Evolutionary conservation across 78 protist genomes (phyloP).

Genomic region (Paratrimastix pyriformis): DNA sequence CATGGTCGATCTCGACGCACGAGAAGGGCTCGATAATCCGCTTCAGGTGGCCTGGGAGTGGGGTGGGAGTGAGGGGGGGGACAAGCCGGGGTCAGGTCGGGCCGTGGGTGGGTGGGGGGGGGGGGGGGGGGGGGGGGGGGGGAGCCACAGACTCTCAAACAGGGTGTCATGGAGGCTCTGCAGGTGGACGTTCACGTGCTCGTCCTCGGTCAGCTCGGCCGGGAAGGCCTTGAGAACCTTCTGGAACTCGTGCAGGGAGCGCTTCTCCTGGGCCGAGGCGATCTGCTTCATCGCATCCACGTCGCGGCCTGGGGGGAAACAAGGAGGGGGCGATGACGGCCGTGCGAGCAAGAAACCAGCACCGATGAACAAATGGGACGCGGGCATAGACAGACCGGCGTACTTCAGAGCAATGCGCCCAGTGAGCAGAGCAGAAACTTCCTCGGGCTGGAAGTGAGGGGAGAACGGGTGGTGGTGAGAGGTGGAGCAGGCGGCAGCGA

Average conservation of each 20-base stretch:
- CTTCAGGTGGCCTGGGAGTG: neutral
- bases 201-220: neutral
- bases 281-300: neutral
- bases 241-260: neutral
- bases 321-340: neutral
- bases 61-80: too few species aligned
- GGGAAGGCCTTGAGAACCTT: neutral
- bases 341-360: neutral
- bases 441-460: neutral
- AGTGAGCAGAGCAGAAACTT: neutral
- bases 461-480: too few species aligned
- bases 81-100: too few species aligned
- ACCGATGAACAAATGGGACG: neutral
- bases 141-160: too few species aligned
- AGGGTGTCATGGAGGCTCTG: neutral
- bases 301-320: neutral
- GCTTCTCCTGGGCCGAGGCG: neutral
- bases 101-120: too few species aligned
- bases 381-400: neutral
- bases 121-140: too few species aligned
- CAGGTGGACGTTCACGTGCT: neutral
- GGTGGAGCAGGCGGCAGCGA: too few species aligned
- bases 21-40: constrained; percentile 4
- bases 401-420: neutral
- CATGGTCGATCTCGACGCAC: neutral